Evolutionary conservation across 2,329 filamentous ascomycete genomes (phyloP), one percentile per base, ranked within the genome.

Genomic region (Tothia fuscella): DNA sequence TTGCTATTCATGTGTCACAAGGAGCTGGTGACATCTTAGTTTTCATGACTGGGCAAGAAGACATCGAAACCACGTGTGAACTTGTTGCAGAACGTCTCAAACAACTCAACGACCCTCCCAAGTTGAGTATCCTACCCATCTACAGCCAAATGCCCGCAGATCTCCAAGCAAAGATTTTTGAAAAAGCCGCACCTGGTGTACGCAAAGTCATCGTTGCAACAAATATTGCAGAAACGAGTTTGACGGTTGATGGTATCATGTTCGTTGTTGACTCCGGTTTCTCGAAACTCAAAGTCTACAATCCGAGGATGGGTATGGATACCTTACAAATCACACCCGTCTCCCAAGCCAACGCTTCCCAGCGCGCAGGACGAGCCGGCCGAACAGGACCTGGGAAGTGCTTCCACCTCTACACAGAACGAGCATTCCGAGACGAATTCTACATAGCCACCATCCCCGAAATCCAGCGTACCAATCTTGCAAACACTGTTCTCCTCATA

Each of bases 61-160:
- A 98, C 55, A 98, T 98, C 47, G 91, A 98, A 60, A 82, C 82
- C 31, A 98, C 93, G 0, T 98, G 91, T 57, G 91, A 98, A 55
- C 68, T 96, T 16, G 74, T 96, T 3, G 84, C 85, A 42, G 89
- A 95, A 57, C 74, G 91, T 32, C 68, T 98, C 13, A 81, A 85
- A 49, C 75, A 89, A 22, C 72, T 98, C 24, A 96, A 95, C 48
- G 88, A 98, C 53, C 89, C 91, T 1, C 88, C 91, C 1, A 89
- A 94, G 56, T 75, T 98, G 45, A 89, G 84, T 56, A 93, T 98
- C 42, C 64, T 98, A 21, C 93, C 93, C 0, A 96, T 98, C 42
- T 98, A 98, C 74, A 95, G 87, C 71, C 91, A 98, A 61, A 95
- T 98, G 91, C 93, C 91, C 2, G 91, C 91, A 25, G 93, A 98